phyloP scores from a whole-genome alignment of 768 basidiomycete genomes.

The Hericium alpestre region DNA sequence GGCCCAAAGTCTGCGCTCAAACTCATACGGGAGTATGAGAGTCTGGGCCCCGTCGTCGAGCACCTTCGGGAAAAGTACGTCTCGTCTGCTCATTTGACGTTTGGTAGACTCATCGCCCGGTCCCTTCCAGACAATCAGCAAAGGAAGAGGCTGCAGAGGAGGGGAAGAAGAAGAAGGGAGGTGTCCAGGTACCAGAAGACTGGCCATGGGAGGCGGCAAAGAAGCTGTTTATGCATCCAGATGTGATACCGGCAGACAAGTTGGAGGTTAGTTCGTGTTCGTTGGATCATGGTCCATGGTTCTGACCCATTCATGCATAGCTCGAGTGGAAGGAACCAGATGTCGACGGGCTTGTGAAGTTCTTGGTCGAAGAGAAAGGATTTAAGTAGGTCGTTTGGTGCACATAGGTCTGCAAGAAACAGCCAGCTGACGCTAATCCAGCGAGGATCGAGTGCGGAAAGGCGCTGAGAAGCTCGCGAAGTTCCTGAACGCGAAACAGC shows the following conservation, averaged over 20 bases:
- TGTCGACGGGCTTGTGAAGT: slow-evolving; percentile 85
- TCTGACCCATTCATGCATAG: slow-evolving; percentile 27
- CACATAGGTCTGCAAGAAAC: not conserved
- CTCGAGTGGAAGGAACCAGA: slow-evolving; percentile 93
- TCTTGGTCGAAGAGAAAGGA: slow-evolving; percentile 89
- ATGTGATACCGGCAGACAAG: slow-evolving; percentile 78
- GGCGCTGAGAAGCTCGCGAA: slow-evolving; percentile 90
- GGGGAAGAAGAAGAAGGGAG: slow-evolving; percentile 67
- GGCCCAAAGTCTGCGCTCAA: slow-evolving; percentile 95
- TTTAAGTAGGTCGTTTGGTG: slow-evolving; percentile 64
- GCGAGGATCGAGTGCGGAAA: slow-evolving; percentile 93
- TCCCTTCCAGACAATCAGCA: slow-evolving; percentile 30
- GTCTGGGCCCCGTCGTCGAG: slow-evolving; percentile 61
- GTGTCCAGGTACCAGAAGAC: slow-evolving; percentile 75
- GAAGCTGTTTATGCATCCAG: slow-evolving; percentile 79
- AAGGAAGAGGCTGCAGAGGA: slow-evolving; percentile 31
- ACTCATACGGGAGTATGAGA: slow-evolving; percentile 73
- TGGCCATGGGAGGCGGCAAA: slow-evolving; percentile 98
- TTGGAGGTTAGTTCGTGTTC: slow-evolving; percentile 50
- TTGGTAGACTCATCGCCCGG: no score
- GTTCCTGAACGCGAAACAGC: slow-evolving; percentile 81
- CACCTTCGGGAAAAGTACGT: slow-evolving; percentile 69
- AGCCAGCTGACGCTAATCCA: slow-evolving; percentile 20
- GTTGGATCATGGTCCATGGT: not conserved
- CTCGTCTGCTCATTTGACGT: no score